phyloP scores from a whole-genome alignment of 257 asterid genomes.

The Rehmannia glutinosa region DNA sequence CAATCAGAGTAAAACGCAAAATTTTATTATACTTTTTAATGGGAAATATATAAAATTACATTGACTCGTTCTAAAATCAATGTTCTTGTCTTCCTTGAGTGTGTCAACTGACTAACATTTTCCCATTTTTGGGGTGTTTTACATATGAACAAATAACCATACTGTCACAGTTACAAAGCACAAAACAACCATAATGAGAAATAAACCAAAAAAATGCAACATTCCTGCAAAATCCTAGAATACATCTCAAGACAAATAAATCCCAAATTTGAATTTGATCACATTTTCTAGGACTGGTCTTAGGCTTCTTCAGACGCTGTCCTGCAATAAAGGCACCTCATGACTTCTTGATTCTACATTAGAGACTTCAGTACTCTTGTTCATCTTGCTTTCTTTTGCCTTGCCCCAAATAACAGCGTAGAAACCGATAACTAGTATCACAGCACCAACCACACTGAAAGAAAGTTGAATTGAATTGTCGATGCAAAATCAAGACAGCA shows the following conservation, averaged over 20 bases:
- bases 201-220: too few species aligned
- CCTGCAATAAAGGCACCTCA: conserved; percentile 35
- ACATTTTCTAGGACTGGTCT: background rate
- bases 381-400: conserved; percentile 28
- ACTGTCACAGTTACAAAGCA: too few species aligned
- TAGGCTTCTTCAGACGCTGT: conserved; percentile 29
- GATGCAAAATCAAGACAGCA: background rate
- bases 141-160: too few species aligned
- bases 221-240: background rate
- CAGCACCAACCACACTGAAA: conserved; percentile 46
- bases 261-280: background rate
- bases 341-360: conserved; percentile 24
- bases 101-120: too few species aligned
- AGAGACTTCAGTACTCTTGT: background rate
- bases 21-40: too few species aligned
- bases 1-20: too few species aligned
- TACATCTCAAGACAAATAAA: background rate
- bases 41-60: too few species aligned
- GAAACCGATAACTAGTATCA: conserved; percentile 37
- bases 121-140: too few species aligned
- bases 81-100: too few species aligned
- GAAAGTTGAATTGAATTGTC: background rate
- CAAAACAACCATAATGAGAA: too few species aligned
- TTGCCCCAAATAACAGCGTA: conserved; percentile 54
- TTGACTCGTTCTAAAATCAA: too few species aligned